These are phyloP conservation scores for Hymenoscyphus infarciens DNA, from an alignment of 2,329 filamentous ascomycete genomes.

Conservation along the genomic window DNA sequence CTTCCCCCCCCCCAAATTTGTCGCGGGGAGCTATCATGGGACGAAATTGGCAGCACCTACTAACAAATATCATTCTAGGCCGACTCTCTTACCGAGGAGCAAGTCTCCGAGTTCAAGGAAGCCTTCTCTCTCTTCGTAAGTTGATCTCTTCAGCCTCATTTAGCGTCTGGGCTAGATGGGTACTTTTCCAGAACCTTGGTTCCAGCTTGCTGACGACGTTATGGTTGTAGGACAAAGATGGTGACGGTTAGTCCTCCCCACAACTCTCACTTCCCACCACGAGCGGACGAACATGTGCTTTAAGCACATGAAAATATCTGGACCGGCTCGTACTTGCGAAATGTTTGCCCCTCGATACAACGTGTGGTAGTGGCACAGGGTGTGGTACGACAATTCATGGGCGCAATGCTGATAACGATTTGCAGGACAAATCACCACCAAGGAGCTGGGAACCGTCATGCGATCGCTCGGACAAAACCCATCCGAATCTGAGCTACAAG, in stretches of 20 bases:
- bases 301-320: neutral
- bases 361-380: conserved; percentile 8
- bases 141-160: conserved; percentile 32
- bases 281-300: neutral
- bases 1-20: conserved; percentile 10
- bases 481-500: conserved; percentile 83
- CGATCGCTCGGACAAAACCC: conserved; percentile 86
- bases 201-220: conserved; percentile 26
- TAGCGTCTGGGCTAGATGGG: conserved; percentile 19
- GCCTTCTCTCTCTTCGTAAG: conserved; percentile 99
- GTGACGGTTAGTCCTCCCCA: conserved; percentile 69
- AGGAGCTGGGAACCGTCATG: conserved; percentile 88
- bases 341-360: conserved; percentile 1
- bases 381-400: neutral
- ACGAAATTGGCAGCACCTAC: conserved; percentile 24
- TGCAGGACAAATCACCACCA: conserved; percentile 84
- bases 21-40: conserved; percentile 13
- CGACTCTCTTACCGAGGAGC: conserved; percentile 98
- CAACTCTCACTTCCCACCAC: neutral
- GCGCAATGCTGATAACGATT: conserved; percentile 21
- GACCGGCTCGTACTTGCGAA: neutral
- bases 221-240: conserved; percentile 72
- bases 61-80: conserved; percentile 54
- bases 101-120: conserved; percentile 99
- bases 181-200: conserved; percentile 19